These are phyloP conservation scores for Sicyos baderoa DNA, from an alignment of 306 rosid genomes.

Conservation along the genomic window DNA sequence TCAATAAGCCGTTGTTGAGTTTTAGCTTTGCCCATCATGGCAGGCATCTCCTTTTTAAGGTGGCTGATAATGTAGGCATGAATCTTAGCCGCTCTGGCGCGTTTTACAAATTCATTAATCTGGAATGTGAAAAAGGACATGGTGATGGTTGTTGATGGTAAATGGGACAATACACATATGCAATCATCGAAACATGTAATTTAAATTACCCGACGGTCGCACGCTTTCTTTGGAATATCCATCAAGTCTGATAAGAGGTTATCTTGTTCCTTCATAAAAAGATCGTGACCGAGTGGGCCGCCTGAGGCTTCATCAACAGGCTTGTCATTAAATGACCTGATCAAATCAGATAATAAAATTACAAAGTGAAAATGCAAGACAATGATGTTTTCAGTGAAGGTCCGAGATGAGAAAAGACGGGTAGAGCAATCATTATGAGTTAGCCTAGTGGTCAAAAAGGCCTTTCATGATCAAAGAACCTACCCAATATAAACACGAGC, in stretches of 20 bases:
- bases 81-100: conserved; percentile 41
- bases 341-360: conserved; percentile 13
- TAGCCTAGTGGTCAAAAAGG: too few relatives aligned
- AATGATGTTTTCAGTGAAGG: background rate
- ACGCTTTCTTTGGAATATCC: conserved; percentile 83
- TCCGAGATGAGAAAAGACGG: background rate
- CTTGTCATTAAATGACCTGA: conserved; percentile 78
- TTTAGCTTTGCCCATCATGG: conserved; percentile 44
- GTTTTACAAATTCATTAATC: conserved; percentile 48
- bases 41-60: conserved; percentile 47
- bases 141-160: background rate
- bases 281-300: conserved; percentile 65
- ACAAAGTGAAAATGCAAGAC: background rate
- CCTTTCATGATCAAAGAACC: conserved; percentile 14
- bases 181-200: background rate
- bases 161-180: background rate
- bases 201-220: conserved; percentile 63
- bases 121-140: conserved; percentile 7
- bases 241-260: conserved; percentile 65
- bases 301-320: conserved; percentile 41
- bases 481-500: conserved; percentile 85
- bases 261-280: conserved; percentile 79
- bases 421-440: background rate
- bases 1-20: conserved; percentile 40
- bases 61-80: conserved; percentile 49